Base-by-base conservation (phyloP, 306 rosid species). In the Pyrus communis region DNA sequence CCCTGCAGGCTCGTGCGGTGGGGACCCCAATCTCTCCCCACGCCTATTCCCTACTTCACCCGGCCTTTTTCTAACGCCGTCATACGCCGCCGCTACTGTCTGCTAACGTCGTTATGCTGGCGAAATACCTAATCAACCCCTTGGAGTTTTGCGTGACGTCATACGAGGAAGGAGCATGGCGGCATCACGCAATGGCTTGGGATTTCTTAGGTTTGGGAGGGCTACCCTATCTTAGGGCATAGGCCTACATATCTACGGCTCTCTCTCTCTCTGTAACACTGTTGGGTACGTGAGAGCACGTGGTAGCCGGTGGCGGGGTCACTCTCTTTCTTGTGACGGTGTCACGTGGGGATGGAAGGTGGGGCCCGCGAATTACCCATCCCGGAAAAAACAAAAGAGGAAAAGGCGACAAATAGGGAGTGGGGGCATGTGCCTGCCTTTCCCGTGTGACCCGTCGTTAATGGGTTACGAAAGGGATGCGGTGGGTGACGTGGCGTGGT, bases 381-480 rank as follows among this genome's bases (percentile, higher is more conserved):
- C 19, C 57, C 21, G 55, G 21, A 15, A 51, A 45, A 38, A 38
- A 7, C 42, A 1, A 7, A 25, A 54, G 58, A 57, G 43, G 22
- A 55, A 55, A 40, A 30, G 52, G 22, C 11, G 21, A 67, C 23
- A 14, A 23, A 14, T 4, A 45, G 64, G 61, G 38, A 76, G 91
- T 87, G 89, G 90, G 92, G 89, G 93, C 93, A 92, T 80, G 97
- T 87, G 90, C 87, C 71, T 18, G 59, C 81, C 77, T 78, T 71
- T 86, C 62, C 64, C 76, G 74, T 84, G 86, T 88, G 82, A 88
- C 87, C 93, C 87, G 91, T 88, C 89, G 87, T 82, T 85, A 77
- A 81, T 80, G 96, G 88, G 83, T 88, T 83, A 61, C 61, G 89
- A 84, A 82, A 80, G 85, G 67, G 81, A 19, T 57, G 72, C 4